Conservation (phyloP, 805 yeast species). For the Spathaspora girioi region DNA sequence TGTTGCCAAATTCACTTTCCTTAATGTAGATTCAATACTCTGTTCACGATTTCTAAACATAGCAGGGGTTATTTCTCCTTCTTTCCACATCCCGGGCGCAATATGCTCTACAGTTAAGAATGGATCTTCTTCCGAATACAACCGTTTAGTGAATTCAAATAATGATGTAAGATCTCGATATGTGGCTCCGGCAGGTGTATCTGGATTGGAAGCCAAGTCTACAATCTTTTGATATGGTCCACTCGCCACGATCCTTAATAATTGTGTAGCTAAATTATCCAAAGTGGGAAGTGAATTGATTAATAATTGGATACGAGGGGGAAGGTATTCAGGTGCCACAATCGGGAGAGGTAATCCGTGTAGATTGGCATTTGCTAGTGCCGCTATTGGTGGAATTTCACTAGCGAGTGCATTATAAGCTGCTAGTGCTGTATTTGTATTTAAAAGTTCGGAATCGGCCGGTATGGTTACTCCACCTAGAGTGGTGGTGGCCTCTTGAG, state of each 20-base stretch:
- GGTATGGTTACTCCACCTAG: conserved; percentile 21
- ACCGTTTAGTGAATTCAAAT: conserved; percentile 70
- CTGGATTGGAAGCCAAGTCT: conserved; percentile 62
- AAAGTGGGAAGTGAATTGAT: conserved; percentile 70
- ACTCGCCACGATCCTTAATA: conserved; percentile 65
- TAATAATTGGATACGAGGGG: conserved; percentile 60
- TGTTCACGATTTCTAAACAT: conserved; percentile 60
- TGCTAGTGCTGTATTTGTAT: conserved; percentile 37
- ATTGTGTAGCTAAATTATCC: conserved; percentile 79
- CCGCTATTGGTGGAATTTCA: conserved; percentile 34
- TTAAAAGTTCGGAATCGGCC: conserved; percentile 38
- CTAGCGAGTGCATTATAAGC: conserved; percentile 40
- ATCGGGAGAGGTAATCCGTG: conserved; percentile 59
- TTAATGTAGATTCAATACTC: conserved; percentile 58
- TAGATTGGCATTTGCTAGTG: conserved; percentile 44
- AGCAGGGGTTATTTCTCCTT: conserved; percentile 54
- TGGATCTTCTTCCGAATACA: conserved; percentile 70
- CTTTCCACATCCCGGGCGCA: conserved; percentile 69
- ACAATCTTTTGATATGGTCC: conserved; percentile 76
- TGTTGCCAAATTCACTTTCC: conserved; percentile 85
- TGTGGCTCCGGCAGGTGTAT: conserved; percentile 61
- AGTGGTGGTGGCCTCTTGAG: not conserved
- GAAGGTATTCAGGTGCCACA: conserved; percentile 52
- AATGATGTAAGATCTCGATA: conserved; percentile 68
- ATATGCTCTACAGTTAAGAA: conserved; percentile 66